Evolutionary conservation across 805 yeast genomes (phyloP).

Genomic region (Suhomyces pyralidae): DNA sequence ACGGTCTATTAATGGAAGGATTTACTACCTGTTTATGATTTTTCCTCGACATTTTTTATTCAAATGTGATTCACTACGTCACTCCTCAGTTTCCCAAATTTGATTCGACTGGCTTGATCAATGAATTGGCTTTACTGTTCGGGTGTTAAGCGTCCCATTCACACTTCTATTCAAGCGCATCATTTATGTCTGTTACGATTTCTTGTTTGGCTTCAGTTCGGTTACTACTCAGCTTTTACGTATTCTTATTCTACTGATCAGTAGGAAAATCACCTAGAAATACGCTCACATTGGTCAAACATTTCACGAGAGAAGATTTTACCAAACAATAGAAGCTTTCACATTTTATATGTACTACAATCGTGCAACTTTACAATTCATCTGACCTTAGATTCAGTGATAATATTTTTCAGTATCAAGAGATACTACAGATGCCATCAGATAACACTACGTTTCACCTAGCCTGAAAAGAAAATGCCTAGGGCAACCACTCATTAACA

Average conservation of each 20-base stretch:
- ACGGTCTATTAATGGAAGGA: background rate
- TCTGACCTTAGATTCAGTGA: background rate
- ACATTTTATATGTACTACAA: background rate
- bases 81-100: background rate
- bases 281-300: background rate
- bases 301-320: background rate
- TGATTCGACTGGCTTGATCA: constrained; percentile 6
- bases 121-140: constrained; percentile 1
- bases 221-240: background rate
- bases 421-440: background rate
- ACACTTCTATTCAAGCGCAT: background rate
- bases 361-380: background rate
- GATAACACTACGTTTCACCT: background rate
- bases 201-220: background rate
- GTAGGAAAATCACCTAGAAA: background rate
- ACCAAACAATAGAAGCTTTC: background rate
- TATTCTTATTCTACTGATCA: background rate
- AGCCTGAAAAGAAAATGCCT: background rate
- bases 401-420: background rate
- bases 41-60: background rate
- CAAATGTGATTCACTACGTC: background rate
- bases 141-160: background rate
- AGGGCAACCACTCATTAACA: background rate
- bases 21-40: background rate
- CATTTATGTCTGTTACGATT: constrained; percentile 1